Conservation (phyloP, 768 basidiomycete species). For the Boletus vinaceobasis region DNA sequence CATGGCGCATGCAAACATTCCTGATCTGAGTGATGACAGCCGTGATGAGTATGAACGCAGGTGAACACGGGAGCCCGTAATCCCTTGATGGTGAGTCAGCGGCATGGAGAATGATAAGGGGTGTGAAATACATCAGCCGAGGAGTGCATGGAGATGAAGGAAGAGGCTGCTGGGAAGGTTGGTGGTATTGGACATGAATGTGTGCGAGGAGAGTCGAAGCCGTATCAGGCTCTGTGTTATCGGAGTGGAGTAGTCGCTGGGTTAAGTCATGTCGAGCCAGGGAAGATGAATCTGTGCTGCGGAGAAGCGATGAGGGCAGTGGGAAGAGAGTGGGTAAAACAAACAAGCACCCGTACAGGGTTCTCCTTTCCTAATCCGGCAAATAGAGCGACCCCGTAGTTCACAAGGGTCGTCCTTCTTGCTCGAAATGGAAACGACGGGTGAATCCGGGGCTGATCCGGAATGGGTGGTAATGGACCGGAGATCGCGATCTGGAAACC, state of each 20-base stretch:
- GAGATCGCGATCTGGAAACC: conserved; percentile 19
- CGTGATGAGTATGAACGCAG: not conserved
- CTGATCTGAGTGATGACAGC: conserved; percentile 13
- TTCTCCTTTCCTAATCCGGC: not conserved
- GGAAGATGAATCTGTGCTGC: conserved; percentile 9
- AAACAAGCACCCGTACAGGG: not conserved
- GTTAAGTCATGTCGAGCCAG: not conserved
- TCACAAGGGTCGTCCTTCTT: conserved; percentile 1
- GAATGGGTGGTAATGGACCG: conserved; percentile 5
- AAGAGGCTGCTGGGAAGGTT: not conserved
- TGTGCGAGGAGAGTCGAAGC: not conserved
- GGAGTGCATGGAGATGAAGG: conserved; percentile 23
- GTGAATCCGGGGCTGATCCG: conserved; percentile 31
- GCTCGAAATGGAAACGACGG: not conserved
- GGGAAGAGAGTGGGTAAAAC: conserved; percentile 5
- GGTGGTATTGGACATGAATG: not conserved
- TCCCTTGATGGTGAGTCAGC: conserved; percentile 12
- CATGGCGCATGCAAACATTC: conserved; percentile 5
- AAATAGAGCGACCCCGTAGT: not conserved
- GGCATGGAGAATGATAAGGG: conserved; percentile 3
- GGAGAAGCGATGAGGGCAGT: conserved; percentile 23
- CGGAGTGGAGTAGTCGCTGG: conserved; percentile 12
- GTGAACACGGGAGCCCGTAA: conserved; percentile 20
- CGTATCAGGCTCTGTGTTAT: not conserved
- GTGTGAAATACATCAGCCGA: conserved; percentile 17